Conservation (phyloP, 441 rosid genomes). For the Populus hybrid region DNA sequence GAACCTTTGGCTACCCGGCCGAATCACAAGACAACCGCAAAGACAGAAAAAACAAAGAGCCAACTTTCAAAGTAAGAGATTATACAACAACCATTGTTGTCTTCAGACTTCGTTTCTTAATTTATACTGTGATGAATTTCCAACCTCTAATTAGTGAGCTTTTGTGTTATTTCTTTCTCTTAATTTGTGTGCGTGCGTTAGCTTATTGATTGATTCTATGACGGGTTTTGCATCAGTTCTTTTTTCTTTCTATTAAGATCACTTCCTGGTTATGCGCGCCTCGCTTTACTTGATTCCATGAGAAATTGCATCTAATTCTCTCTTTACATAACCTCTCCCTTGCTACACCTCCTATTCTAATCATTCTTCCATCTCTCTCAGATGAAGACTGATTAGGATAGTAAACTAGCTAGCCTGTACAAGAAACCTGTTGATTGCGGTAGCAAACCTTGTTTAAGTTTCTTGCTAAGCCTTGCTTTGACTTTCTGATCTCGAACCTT, state of each 20-base stretch:
- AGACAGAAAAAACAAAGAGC: constrained; percentile 1
- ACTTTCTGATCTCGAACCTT: constrained; percentile 32
- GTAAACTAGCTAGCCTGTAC: not conserved
- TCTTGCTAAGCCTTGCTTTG: constrained; percentile 13
- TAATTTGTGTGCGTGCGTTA: not conserved
- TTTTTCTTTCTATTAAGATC: constrained; percentile 19
- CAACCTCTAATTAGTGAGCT: not conserved
- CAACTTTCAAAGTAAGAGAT: not conserved
- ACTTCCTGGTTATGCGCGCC: constrained; percentile 9
- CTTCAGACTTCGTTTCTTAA: not conserved
- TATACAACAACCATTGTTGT: not conserved
- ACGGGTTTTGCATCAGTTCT: constrained; percentile 29
- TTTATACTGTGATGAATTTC: not conserved
- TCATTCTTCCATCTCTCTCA: not conserved
- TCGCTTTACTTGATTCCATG: constrained; percentile 44
- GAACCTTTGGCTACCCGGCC: not conserved
- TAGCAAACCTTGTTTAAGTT: not conserved
- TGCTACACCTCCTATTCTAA: not conserved
- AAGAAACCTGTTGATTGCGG: constrained; percentile 13
- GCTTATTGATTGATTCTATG: constrained; percentile 14
- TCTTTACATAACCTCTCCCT: not conserved
- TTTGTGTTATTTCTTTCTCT: constrained; percentile 7
- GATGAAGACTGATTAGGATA: not conserved
- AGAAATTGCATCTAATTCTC: constrained; percentile 46
- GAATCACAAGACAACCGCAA: constrained; percentile 16